Base-by-base conservation (phyloP, 441 rosid genomes). In the Croton setiger region DNA sequence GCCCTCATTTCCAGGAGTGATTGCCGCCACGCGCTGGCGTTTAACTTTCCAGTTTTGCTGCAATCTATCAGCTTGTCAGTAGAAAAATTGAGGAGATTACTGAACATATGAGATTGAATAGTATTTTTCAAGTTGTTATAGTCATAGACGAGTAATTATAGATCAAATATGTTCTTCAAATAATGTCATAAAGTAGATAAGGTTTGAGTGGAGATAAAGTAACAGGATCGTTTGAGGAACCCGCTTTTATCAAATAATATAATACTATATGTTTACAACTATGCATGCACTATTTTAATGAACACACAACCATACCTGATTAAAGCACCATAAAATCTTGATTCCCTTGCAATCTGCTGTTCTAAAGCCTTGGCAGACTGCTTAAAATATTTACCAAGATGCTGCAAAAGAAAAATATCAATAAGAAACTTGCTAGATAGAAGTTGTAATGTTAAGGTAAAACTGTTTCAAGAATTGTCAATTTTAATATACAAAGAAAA, bases 11-110 rank as follows among this genome's bases (percentile, higher is more conserved):
- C 88, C 79, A 62, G 91, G 78, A 68, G 81, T 76, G 69, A 82
- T 70, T 69, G 90, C 78, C 72, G 89, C 88, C 73, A 88, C 51
- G 14, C 97, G 94, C 83, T 85, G 97, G 75, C 96, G 84, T 78
- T 92, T 94, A 72, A 94, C 85, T 86, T 94, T 94, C 99, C 99
- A 94, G 80, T 92, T 94, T 81, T 84, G 91, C 98, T 94, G 99
- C 89, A 94, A 88, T 81, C 99, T 92, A 82, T 83, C 57, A 64
- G 79, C 79, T 72, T 75, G 74, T 77, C 77, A 83, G 76, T 14
- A 71, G 69, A 67, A 56, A 35, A 60, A 2, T 33, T 41, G 47
- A 53, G 41, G 41, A 68, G 27, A 44, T 36, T 54, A 44, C 51
- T 51, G 45, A 57, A 41, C 12, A 39, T 0, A 39, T 2, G 43